phyloP scores from a whole-genome alignment of 2,329 filamentous ascomycete species.

The Ambrosiella xylebori region DNA sequence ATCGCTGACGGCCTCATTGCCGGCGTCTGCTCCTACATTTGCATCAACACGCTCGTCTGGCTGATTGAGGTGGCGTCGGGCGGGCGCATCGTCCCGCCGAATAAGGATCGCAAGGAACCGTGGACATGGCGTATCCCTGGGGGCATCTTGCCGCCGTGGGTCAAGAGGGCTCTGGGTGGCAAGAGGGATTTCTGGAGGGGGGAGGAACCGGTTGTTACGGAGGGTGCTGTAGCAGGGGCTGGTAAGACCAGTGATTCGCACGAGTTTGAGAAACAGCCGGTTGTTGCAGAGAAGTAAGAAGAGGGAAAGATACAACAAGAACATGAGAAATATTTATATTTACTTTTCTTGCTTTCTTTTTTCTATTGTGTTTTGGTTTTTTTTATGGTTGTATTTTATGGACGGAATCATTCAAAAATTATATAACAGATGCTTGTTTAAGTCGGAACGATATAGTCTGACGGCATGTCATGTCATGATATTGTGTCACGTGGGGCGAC shows the following conservation, averaged over 20 bases:
- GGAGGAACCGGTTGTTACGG: constrained; percentile 5
- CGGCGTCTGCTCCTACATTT: constrained; percentile 58
- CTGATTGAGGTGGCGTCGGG: constrained; percentile 46
- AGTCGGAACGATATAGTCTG: no score
- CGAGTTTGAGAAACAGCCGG: constrained; percentile 8
- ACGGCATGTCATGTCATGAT: no score
- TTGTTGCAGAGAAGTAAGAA: constrained; percentile 5
- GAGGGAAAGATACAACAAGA: background rate
- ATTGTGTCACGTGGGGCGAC: no score
- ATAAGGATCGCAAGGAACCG: constrained; percentile 59
- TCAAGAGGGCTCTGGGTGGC: constrained; percentile 43
- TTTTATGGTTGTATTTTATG: background rate
- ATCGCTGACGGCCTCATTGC: constrained; percentile 77
- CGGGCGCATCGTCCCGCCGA: constrained; percentile 55
- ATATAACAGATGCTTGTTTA: no score
- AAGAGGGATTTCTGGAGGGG: constrained; percentile 57
- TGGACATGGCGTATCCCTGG: constrained; percentile 68
- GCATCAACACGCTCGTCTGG: constrained; percentile 58
- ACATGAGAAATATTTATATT: background rate
- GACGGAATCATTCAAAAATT: no score
- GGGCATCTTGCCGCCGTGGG: constrained; percentile 59
- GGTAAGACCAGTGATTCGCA: constrained; percentile 9
- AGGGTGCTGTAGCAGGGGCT: constrained; percentile 12
- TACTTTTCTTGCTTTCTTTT: background rate
- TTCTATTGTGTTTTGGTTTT: background rate